phyloP scores from a whole-genome alignment of 257 asterid genomes.

The Catharanthus roseus region DNA sequence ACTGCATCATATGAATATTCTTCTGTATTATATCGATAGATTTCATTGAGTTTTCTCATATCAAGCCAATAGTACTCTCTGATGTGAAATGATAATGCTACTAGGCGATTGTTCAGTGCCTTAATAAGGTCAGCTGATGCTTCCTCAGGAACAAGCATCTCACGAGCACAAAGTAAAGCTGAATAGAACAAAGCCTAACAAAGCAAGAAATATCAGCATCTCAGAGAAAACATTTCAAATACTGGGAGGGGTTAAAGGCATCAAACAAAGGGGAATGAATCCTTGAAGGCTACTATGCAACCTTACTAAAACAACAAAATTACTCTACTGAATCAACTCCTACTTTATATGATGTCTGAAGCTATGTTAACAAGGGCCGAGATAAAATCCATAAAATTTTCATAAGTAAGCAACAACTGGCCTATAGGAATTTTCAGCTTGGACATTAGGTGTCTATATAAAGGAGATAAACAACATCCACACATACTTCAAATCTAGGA shows the following conservation, averaged over 20 bases:
- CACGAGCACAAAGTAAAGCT: conserved; percentile 68
- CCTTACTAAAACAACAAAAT: no score
- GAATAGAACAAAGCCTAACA: conserved; percentile 66
- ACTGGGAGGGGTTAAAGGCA: not conserved
- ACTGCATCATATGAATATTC: conserved; percentile 80
- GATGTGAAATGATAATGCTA: conserved; percentile 77
- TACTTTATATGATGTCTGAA: no score
- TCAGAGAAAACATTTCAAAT: not conserved
- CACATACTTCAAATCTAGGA: not conserved
- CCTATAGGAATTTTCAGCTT: not conserved
- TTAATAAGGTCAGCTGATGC: conserved; percentile 52
- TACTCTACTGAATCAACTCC: not conserved
- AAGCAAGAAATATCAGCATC: conserved; percentile 6
- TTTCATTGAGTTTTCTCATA: conserved; percentile 65
- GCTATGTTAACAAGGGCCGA: no score
- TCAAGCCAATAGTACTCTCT: conserved; percentile 79
- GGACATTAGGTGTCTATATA: not conserved
- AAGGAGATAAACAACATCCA: not conserved
- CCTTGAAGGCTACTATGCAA: no score
- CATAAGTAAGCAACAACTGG: not conserved
- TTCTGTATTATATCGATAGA: conserved; percentile 72
- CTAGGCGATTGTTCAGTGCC: conserved; percentile 62
- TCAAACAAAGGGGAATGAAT: not conserved
- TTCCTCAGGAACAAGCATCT: conserved; percentile 76
- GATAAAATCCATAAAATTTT: not conserved